Evolutionary conservation across 768 basidiomycete genomes (phyloP), one percentile per base, ranked within the genome.

Genomic region (Dentipellis fragilis): DNA sequence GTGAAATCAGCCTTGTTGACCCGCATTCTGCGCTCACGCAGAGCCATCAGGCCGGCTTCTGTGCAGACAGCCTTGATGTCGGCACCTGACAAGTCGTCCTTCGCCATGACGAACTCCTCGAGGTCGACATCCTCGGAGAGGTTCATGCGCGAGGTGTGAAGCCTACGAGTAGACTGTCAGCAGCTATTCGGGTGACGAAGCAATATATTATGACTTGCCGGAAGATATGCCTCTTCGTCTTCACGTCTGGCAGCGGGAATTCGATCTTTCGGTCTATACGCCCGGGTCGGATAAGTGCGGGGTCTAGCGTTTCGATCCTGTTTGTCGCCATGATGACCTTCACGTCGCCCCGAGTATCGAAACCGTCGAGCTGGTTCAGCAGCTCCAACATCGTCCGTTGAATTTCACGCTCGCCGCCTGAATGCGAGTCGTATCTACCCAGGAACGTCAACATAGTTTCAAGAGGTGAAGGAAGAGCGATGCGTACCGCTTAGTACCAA

Each of bases 311-410:
- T 68, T 98, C 95, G 64, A 99, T 99, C 72, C 80, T 85, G 74
- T 99, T 99, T 5, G 96, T 99, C 11, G 96, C 96, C 96, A 98
- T 98, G 69, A 99, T 97, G 62, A 99, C 95, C 72, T 98, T 99
- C 57, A 99, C 94, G 67, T 98, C 96, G n/a, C 95, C 95, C 55
- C 94, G 85, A 5, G 93, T 93, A 67, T 99, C 96, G 70, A 99
- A 98, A n/a, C 96, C 96, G 64, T 99, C 96, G 40, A 99, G 79
- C 71, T 99, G 96, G 68, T 99, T 99, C 52, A 99, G 81, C 50
- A 99, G 79, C 69, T 99, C 96, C 72, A 98, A 78, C 96, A 99
- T 97, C 14, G 96, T 99, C 57, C 96, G 83, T 69, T 99, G 96
- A 63, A 99, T 98, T 75, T 99, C 96, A 61, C 95, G 89, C 73